Evolutionary conservation across 169 alveolate genomes (phyloP).

Genomic region (Plasmodium malariae): DNA sequence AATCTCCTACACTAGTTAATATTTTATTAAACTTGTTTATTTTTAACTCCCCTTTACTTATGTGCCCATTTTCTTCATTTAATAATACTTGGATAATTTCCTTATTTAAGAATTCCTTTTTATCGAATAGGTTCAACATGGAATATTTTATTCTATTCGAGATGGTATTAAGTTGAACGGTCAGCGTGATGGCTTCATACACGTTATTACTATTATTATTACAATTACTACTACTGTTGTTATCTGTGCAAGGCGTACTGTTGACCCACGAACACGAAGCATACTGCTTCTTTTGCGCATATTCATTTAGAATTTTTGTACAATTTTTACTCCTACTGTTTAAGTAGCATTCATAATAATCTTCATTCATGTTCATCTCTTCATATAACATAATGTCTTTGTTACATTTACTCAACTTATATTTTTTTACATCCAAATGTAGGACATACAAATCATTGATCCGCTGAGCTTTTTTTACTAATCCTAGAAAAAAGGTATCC

Average conservation of each 20-base stretch:
- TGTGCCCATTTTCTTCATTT: not conserved
- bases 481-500: constrained; percentile 17
- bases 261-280: not conserved
- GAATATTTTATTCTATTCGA: constrained; percentile 51
- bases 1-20: not conserved
- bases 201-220: not conserved
- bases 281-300: not conserved
- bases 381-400: constrained; percentile 9
- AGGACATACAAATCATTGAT: constrained; percentile 26
- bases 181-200: constrained; percentile 39
- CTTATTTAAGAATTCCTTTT: constrained; percentile 9
- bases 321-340: not conserved
- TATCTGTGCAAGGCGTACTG: not conserved
- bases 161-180: constrained; percentile 52
- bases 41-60: not conserved
- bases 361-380: constrained; percentile 54
- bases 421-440: constrained; percentile 49
- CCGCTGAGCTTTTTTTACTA: constrained; percentile 23
- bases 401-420: not conserved
- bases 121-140: constrained; percentile 34
- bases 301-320: not conserved
- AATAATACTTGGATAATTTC: constrained; percentile 8
- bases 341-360: constrained; percentile 37
- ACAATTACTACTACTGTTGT: too few relatives aligned
- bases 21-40: not conserved